A percentile compares a stretch with the other conserved stretches of the same genome.
Evolutionary conservation across 257 asterid genomes (phyloP).

Genomic region (Solanum tarijense): DNA sequence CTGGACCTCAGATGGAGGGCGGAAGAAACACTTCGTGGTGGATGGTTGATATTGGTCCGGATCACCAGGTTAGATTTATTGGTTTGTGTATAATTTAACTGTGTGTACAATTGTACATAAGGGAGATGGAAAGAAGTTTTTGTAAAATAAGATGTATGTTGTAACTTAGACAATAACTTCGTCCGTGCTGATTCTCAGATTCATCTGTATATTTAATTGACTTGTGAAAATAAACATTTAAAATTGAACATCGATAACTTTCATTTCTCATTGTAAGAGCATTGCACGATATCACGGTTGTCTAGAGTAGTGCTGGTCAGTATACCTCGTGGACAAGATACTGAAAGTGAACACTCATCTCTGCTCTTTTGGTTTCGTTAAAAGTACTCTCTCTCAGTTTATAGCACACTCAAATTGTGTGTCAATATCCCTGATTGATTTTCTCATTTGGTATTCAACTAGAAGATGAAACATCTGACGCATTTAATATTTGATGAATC

Average conservation of each 20-base stretch:
- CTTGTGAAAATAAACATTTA: neutral
- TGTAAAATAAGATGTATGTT: neutral
- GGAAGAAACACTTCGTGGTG: conserved; percentile 77
- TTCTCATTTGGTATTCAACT: neutral
- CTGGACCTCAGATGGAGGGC: conserved; percentile 76
- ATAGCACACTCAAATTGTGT: neutral
- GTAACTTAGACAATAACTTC: neutral
- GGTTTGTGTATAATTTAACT: neutral
- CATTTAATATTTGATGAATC: neutral
- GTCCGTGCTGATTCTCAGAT: neutral
- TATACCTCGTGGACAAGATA: neutral
- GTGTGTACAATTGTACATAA: neutral
- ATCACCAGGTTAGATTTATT: conserved; percentile 65
- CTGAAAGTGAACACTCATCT: neutral
- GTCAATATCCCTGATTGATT: neutral
- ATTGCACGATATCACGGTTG: neutral
- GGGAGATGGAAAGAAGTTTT: neutral
- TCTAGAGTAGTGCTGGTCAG: neutral
- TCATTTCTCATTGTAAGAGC: neutral
- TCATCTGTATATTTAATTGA: neutral
- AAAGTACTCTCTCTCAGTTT: neutral
- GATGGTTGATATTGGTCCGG: conserved; percentile 84
- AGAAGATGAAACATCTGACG: neutral
- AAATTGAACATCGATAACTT: neutral
- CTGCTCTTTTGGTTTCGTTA: neutral